Conservation (phyloP, 148 eudicot species). For the Rhododendron griersonianum region DNA sequence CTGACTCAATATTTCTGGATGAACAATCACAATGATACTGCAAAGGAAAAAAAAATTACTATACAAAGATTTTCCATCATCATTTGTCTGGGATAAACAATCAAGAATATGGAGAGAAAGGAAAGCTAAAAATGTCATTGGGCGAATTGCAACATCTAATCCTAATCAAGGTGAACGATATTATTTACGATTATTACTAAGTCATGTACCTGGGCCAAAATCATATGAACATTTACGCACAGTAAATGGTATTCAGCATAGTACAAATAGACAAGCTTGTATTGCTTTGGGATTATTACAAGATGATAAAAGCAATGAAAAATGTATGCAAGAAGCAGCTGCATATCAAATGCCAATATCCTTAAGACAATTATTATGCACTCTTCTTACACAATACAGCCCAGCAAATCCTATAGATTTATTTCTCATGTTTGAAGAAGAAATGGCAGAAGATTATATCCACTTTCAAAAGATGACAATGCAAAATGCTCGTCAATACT, state of each 20-base stretch:
- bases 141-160: neutral
- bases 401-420: neutral
- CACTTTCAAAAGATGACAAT: neutral
- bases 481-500: neutral
- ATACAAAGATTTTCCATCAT: neutral
- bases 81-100: neutral
- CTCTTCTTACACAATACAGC: neutral
- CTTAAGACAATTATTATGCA: neutral
- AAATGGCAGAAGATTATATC: neutral
- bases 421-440: neutral
- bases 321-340: neutral
- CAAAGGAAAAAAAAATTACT: neutral
- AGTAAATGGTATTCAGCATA: too few species aligned
- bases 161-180: neutral
- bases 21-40: neutral
- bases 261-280: neutral
- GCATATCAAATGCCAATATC: neutral
- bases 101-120: neutral
- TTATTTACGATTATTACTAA: neutral
- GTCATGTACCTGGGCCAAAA: neutral
- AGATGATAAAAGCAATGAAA: neutral
- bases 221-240: neutral
- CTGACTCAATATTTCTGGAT: neutral
- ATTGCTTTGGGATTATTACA: neutral
- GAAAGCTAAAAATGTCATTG: too few species aligned